These are phyloP conservation scores for Rhododendron williamsianum DNA, from an alignment of 148 eudicot genomes.

Conservation along the genomic window DNA sequence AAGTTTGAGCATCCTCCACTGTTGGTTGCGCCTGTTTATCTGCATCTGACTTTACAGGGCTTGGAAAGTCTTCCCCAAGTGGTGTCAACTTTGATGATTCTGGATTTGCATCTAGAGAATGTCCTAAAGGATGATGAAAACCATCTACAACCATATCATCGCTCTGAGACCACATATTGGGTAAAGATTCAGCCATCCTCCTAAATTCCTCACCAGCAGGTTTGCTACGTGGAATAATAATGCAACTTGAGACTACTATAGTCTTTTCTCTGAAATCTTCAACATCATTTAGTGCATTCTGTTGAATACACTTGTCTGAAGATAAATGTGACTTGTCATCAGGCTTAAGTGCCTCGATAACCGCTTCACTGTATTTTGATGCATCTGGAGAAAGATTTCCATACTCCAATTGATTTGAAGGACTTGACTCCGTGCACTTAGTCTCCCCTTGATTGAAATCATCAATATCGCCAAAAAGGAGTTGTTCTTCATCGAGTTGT, in stretches of 20 bases:
- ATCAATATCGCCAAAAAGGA: slow-evolving; percentile 57
- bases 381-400: slow-evolving; percentile 17
- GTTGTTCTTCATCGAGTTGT: slow-evolving; percentile 55
- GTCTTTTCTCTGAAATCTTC: slow-evolving; percentile 17
- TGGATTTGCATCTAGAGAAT: slow-evolving; percentile 45
- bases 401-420: slow-evolving; percentile 24
- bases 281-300: not conserved
- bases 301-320: slow-evolving; percentile 5
- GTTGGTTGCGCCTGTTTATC: slow-evolving; percentile 16
- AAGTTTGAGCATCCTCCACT: slow-evolving; percentile 18
- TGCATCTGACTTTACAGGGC: slow-evolving; percentile 14
- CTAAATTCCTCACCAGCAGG: slow-evolving; percentile 20
- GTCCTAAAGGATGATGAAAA: slow-evolving; percentile 23
- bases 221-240: slow-evolving; percentile 29
- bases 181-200: slow-evolving; percentile 49
- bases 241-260: slow-evolving; percentile 30
- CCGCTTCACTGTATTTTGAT: slow-evolving; percentile 26
- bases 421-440: slow-evolving; percentile 2
- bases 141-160: slow-evolving; percentile 25
- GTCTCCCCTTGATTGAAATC: slow-evolving; percentile 24
- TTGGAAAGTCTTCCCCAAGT: slow-evolving; percentile 19
- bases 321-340: not conserved
- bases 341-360: slow-evolving; percentile 17
- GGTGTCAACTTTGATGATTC: slow-evolving; percentile 24
- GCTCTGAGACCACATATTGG: slow-evolving; percentile 36